A percentile compares a stretch with the other conserved stretches of the same genome.
phyloP scores from a whole-genome alignment of 768 basidiomycete genomes.

The Ramaria rubella region DNA sequence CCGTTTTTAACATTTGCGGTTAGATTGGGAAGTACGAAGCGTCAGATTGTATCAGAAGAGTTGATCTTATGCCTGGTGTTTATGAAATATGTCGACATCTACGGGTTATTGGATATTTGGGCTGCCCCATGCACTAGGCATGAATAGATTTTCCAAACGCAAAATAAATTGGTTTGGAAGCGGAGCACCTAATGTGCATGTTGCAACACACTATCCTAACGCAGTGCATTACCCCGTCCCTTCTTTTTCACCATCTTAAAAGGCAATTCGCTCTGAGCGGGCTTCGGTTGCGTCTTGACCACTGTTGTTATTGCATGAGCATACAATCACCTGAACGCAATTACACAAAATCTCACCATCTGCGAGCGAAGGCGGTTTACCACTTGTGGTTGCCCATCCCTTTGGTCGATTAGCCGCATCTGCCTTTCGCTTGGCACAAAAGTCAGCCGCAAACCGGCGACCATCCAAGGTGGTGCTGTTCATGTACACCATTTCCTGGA shows the following conservation, averaged over 20 bases:
- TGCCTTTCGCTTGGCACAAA: conserved; percentile 76
- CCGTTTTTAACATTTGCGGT: conserved; percentile 3
- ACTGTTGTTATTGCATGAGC: conserved; percentile 1
- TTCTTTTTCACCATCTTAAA: conserved; percentile 13
- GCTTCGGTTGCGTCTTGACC: conserved; percentile 12
- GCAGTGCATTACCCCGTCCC: conserved; percentile 3
- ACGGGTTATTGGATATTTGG: neutral
- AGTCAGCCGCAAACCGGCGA: conserved; percentile 89
- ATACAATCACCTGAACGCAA: neutral
- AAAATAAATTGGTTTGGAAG: neutral
- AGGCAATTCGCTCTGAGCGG: conserved; percentile 6
- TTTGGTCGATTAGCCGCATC: conserved; percentile 55
- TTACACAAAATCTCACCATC: conserved; percentile 44
- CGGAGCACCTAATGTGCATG: neutral
- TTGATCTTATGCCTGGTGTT: conserved; percentile 15
- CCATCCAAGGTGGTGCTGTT: conserved; percentile 95
- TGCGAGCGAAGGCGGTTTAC: conserved; percentile 66
- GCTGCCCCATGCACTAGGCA: neutral
- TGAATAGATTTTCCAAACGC: neutral
- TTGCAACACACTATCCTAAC: neutral
- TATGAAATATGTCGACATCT: neutral
- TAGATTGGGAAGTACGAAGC: conserved; percentile 79
- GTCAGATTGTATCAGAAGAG: conserved; percentile 63
- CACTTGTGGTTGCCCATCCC: conserved; percentile 32
- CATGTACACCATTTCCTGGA: conserved; percentile 90